These are phyloP conservation scores for Cornus controversa DNA, from an alignment of 148 eudicot genomes.

Conservation along the genomic window DNA sequence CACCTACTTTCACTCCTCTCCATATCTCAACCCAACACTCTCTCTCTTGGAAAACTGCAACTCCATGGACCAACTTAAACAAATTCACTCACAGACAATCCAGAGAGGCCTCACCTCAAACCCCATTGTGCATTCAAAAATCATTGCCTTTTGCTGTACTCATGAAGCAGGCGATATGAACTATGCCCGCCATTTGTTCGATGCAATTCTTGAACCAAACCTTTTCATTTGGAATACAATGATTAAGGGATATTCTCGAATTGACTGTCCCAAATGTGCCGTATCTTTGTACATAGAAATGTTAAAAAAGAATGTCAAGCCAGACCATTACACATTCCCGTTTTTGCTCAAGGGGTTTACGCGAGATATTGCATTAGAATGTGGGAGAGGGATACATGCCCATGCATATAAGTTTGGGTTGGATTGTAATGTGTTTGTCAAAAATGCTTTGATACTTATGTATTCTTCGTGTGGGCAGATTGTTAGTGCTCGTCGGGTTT, in stretches of 20 bases:
- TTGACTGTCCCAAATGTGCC: conserved; percentile 14
- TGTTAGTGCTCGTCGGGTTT: conserved; percentile 28
- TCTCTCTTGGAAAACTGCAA: conserved; percentile 22
- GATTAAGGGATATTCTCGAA: conserved; percentile 30
- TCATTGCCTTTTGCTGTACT: conserved; percentile 23
- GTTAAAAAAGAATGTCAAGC: conserved; percentile 23
- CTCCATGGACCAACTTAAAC: conserved; percentile 41
- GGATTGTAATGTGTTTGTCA: conserved; percentile 22
- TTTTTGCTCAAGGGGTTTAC: conserved; percentile 34
- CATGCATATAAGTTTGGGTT: conserved; percentile 35
- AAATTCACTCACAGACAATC: conserved; percentile 26
- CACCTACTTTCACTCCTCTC: not conserved
- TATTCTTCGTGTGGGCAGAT: conserved; percentile 21
- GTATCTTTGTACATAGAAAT: conserved; percentile 28
- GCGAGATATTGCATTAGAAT: conserved; percentile 14
- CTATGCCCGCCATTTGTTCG: conserved; percentile 32
- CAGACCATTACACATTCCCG: conserved; percentile 36
- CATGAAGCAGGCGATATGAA: conserved; percentile 24
- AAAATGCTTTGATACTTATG: conserved; percentile 27
- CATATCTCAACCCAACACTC: conserved; percentile 2
- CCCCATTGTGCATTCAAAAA: conserved; percentile 18
- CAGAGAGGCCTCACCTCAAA: conserved; percentile 19
- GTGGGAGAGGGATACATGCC: conserved; percentile 30
- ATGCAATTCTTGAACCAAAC: conserved; percentile 30
- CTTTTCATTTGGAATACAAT: conserved; percentile 32